These are phyloP conservation scores for Dothidotthia symphoricarpi DNA, from an alignment of 2,329 filamentous ascomycete species.

Conservation along the genomic window DNA sequence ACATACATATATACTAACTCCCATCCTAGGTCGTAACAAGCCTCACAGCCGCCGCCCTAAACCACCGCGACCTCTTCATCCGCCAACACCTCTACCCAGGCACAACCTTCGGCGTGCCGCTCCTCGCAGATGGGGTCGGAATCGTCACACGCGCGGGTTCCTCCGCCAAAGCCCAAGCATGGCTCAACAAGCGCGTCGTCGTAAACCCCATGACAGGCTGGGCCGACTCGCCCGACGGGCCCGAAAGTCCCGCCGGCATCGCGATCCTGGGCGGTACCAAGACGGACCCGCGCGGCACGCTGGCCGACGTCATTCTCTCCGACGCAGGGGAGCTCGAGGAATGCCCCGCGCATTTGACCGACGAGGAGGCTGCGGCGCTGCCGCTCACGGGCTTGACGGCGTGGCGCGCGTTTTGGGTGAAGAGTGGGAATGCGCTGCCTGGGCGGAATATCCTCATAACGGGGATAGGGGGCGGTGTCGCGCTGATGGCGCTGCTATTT, in stretches of 20 bases:
- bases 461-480: conserved; percentile 90
- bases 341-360: conserved; percentile 68
- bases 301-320: conserved; percentile 70
- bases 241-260: conserved; percentile 63
- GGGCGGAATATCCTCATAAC: conserved; percentile 81
- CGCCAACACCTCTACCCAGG: conserved; percentile 88
- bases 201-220: conserved; percentile 77
- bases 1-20: conserved; percentile 31
- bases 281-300: conserved; percentile 64
- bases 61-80: conserved; percentile 94
- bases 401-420: conserved; percentile 81
- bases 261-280: conserved; percentile 69
- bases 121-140: conserved; percentile 82
- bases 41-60: conserved; percentile 77
- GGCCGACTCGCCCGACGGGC: conserved; percentile 68
- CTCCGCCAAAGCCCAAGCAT: conserved; percentile 52
- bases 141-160: conserved; percentile 65
- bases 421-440: conserved; percentile 62
- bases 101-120: conserved; percentile 72
- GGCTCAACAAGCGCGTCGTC: conserved; percentile 69
- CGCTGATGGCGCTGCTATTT: conserved; percentile 77
- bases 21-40: conserved; percentile 68
- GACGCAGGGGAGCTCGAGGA: conserved; percentile 71
- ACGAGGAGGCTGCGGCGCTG: conserved; percentile 76
- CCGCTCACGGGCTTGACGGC: conserved; percentile 83